phyloP scores from a whole-genome alignment of 2,329 filamentous ascomycete species.

The Plenodomus biglobosus region DNA sequence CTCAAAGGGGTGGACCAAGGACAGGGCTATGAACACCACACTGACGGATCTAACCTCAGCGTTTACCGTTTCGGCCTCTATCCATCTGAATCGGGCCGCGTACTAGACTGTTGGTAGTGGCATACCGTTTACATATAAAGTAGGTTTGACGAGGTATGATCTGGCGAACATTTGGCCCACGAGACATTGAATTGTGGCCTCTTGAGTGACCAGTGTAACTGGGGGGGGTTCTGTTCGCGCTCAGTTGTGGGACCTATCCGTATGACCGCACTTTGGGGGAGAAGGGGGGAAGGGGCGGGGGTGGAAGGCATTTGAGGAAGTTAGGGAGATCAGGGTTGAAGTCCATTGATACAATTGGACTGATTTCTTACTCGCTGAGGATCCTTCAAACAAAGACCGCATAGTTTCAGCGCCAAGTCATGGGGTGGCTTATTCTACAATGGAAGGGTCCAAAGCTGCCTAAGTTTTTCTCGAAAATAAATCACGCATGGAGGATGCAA shows the following conservation, averaged over 20 bases:
- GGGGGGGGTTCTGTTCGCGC: neutral
- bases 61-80: conserved; percentile 12
- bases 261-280: no score
- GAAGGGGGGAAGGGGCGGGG: no score
- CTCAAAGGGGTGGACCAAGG: conserved; percentile 37
- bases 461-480: neutral
- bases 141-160: neutral
- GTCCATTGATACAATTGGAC: neutral
- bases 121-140: neutral
- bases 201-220: neutral
- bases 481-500: neutral
- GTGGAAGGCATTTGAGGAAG: neutral
- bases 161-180: neutral
- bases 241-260: neutral
- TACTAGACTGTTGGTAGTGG: conserved; percentile 2
- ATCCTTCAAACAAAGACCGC: neutral
- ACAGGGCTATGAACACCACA: conserved; percentile 21
- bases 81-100: conserved; percentile 10
- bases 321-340: neutral
- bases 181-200: neutral
- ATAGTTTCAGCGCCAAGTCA: neutral
- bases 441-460: neutral
- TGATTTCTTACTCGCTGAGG: neutral
- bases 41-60: conserved; percentile 15
- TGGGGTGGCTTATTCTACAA: neutral